Evolutionary conservation across 345 rosid species (phyloP).

Genomic region (Erucastrum elatum): DNA sequence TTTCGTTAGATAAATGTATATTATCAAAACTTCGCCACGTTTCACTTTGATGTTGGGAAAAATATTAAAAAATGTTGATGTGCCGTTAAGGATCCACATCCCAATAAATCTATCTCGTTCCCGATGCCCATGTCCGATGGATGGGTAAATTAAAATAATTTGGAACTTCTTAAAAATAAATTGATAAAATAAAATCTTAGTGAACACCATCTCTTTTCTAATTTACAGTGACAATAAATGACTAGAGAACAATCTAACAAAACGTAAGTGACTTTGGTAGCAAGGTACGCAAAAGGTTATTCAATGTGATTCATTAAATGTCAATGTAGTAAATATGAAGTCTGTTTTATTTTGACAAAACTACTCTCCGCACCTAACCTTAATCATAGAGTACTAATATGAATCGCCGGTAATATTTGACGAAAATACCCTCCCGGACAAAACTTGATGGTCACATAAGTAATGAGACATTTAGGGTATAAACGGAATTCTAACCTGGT

Average conservation of each 20-base stretch:
- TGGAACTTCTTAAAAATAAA: neutral
- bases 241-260: neutral
- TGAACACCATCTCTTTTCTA: neutral
- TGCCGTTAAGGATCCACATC: conserved; percentile 32
- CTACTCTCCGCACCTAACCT: neutral
- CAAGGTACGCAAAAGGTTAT: conserved; percentile 19
- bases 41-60: neutral
- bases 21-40: neutral
- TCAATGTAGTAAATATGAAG: neutral
- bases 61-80: neutral
- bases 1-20: neutral
- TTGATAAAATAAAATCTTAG: conserved; percentile 1
- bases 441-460: neutral
- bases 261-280: conserved; percentile 3
- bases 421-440: conserved; percentile 2
- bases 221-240: conserved; percentile 14
- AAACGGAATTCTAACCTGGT: conserved; percentile 56
- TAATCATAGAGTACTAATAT: neutral
- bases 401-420: too few relatives aligned
- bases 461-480: neutral
- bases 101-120: conserved; percentile 1
- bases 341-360: neutral
- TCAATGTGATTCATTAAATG: conserved; percentile 11
- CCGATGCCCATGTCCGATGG: neutral
- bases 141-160: neutral